These are phyloP conservation scores for Fonsecaea monophora DNA, from an alignment of 2,329 filamentous ascomycete genomes.

Conservation along the genomic window DNA sequence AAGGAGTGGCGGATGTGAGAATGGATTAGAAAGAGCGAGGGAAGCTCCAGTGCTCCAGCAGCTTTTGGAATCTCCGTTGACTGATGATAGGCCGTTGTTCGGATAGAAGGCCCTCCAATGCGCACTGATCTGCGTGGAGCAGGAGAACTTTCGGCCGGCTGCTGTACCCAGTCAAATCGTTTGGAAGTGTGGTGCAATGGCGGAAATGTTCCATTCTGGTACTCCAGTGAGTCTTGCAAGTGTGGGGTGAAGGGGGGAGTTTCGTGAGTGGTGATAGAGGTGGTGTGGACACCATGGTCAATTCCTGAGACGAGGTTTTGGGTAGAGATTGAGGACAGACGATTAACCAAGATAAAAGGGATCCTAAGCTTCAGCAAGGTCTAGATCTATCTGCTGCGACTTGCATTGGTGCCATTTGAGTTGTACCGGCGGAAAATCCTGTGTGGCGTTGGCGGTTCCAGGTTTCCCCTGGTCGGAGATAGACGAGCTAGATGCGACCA, in stretches of 20 bases:
- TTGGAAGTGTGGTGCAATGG: neutral
- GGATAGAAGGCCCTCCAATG: constrained; percentile 9
- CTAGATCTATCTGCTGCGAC: neutral
- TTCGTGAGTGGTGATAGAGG: neutral
- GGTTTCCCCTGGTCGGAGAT: neutral
- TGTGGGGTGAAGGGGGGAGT: constrained; percentile 7
- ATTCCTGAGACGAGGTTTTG: neutral
- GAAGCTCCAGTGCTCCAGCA: neutral
- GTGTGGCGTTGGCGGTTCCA: neutral
- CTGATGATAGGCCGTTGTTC: neutral
- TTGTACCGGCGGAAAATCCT: neutral
- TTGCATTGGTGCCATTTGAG: too few relatives aligned
- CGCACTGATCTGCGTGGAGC: constrained; percentile 4
- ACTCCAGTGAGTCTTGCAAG: neutral
- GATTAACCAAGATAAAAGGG: neutral
- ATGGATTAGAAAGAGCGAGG: neutral
- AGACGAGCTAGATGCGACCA: neutral
- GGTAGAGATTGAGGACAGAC: neutral
- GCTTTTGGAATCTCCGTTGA: neutral
- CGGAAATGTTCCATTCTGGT: neutral
- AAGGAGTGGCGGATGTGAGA: constrained; percentile 21
- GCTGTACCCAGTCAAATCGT: neutral
- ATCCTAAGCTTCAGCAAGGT: neutral
- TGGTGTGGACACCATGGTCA: neutral
- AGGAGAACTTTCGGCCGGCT: neutral